These are phyloP conservation scores for Mycena indigotica DNA, from an alignment of 768 basidiomycete species.

Conservation along the genomic window DNA sequence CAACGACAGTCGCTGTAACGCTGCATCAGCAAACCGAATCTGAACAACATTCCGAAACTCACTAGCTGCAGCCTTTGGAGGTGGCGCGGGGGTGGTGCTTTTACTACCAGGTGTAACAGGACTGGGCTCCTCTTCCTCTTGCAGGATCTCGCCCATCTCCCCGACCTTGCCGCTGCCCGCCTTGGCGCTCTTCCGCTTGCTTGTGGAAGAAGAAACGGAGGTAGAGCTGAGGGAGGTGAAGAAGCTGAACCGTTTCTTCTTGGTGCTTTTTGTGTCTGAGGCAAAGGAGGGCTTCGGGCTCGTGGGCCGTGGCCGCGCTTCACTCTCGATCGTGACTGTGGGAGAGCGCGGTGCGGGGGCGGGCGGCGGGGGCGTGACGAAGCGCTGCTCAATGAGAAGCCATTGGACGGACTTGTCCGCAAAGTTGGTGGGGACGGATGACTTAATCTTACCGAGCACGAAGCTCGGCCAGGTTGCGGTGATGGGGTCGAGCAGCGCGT, in stretches of 20 bases:
- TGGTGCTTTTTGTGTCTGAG: slow-evolving; percentile 51
- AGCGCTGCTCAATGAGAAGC: slow-evolving; percentile 71
- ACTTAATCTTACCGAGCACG: slow-evolving; percentile 68
- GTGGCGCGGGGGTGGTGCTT: no score
- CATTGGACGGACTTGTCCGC: slow-evolving; percentile 53
- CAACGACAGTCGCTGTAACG: no score
- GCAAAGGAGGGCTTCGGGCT: slow-evolving; percentile 48
- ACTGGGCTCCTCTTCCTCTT: slow-evolving; percentile 46
- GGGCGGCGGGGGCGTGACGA: slow-evolving; percentile 41
- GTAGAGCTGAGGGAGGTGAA: slow-evolving; percentile 45
- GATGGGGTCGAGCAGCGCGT: slow-evolving; percentile 71
- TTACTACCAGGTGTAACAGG: no score
- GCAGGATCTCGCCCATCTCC: slow-evolving; percentile 71
- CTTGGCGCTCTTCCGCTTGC: slow-evolving; percentile 38
- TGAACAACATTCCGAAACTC: no score
- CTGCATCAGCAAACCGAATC: no score
- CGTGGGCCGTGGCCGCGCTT: slow-evolving; percentile 34
- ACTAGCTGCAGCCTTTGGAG: no score
- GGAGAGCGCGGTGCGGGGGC: slow-evolving; percentile 21
- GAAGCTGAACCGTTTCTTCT: slow-evolving; percentile 67
- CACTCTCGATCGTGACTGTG: slow-evolving; percentile 14
- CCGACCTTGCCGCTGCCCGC: slow-evolving; percentile 45
- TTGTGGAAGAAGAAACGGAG: slow-evolving; percentile 34
- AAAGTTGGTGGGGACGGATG: slow-evolving; percentile 31
- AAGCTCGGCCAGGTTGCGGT: slow-evolving; percentile 68